Percentiles rank a stretch among this genome's conserved stretches.
Conservation (phyloP, 306 rosid species). For the Casuarina cunninghamiana region DNA sequence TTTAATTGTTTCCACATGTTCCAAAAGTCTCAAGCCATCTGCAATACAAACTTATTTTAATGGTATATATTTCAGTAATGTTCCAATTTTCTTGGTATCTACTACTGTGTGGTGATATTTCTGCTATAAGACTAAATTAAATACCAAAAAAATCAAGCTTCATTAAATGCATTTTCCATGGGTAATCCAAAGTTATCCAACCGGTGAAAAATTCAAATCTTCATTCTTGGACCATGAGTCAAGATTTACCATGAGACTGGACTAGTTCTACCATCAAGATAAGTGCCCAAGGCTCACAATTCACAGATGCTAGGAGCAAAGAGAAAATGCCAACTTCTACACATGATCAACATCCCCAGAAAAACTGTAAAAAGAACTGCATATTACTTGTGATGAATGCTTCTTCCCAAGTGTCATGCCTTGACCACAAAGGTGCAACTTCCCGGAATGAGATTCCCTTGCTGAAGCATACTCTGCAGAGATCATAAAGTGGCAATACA, state of each 20-base stretch:
- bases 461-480: constrained; percentile 60
- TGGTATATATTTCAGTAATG: constrained; percentile 7
- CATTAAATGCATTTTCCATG: background rate
- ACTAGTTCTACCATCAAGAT: background rate
- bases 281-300: background rate
- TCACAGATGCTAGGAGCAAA: background rate
- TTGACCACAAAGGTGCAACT: constrained; percentile 84
- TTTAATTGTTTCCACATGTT: constrained; percentile 63
- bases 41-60: constrained; percentile 28
- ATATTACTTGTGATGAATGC: constrained; percentile 83
- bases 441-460: constrained; percentile 76
- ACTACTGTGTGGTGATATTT: background rate
- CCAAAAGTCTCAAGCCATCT: constrained; percentile 83
- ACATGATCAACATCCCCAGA: constrained; percentile 21
- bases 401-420: constrained; percentile 71
- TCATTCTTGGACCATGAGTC: background rate
- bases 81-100: background rate
- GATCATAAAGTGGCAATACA: constrained; percentile 21
- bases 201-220: background rate
- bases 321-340: background rate
- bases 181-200: background rate
- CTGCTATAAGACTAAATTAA: background rate
- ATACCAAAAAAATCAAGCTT: background rate
- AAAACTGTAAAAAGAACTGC: constrained; percentile 11
- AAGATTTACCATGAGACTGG: no score